A percentile compares a stretch with the other conserved stretches of the same genome.
These are phyloP conservation scores for Canavalia ensiformis DNA, from an alignment of 306 rosid genomes.

Conservation along the genomic window DNA sequence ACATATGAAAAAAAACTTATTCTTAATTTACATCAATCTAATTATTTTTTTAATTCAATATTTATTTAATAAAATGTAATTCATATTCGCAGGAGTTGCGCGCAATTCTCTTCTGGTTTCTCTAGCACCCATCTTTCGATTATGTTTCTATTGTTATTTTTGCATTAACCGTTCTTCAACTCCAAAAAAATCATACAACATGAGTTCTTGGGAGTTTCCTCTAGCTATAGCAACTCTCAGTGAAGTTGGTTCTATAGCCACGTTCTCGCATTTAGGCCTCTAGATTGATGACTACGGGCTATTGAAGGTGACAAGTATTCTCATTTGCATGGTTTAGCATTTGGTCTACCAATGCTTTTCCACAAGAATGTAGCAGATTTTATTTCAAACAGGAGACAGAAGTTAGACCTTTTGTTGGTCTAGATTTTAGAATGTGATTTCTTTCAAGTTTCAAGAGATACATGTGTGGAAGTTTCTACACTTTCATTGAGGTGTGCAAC, in stretches of 20 bases:
- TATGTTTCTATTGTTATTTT: neutral
- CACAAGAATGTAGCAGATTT: neutral
- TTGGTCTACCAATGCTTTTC: neutral
- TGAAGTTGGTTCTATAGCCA: neutral
- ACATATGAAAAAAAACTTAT: neutral
- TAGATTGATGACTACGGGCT: neutral
- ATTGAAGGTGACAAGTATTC: neutral
- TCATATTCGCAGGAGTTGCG: neutral
- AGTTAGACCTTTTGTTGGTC: conserved; percentile 2
- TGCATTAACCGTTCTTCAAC: neutral
- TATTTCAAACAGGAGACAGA: neutral
- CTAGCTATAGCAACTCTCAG: neutral
- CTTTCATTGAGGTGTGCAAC: conserved; percentile 2
- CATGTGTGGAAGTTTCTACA: neutral
- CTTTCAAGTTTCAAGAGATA: neutral
- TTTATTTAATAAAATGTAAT: neutral
- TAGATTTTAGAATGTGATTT: neutral
- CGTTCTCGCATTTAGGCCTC: neutral
- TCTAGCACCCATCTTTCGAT: neutral
- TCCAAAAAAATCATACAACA: neutral
- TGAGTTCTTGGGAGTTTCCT: neutral
- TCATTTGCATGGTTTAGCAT: conserved; percentile 1
- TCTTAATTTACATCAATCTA: neutral
- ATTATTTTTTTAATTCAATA: neutral
- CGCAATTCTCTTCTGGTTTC: neutral